phyloP scores from a whole-genome alignment of 495 filamentous ascomycete species.

The Aspergillus biplanus region DNA sequence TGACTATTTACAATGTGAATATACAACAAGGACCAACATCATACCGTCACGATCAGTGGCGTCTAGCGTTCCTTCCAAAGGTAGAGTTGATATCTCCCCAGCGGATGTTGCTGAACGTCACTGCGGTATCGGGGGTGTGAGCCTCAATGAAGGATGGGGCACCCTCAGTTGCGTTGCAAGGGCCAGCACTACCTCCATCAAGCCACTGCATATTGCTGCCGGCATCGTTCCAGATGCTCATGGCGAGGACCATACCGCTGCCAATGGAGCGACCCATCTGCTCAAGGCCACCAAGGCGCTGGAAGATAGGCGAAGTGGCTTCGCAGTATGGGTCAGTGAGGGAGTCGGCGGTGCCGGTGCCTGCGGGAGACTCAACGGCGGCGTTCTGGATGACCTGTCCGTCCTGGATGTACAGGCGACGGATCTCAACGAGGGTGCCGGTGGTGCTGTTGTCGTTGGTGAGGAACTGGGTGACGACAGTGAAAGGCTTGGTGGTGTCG shows the following conservation, averaged over 20 bases:
- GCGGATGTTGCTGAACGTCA: slow-evolving; percentile 40
- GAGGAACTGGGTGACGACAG: slow-evolving; percentile 69
- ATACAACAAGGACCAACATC: too few species aligned
- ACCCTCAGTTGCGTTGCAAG: slow-evolving; percentile 55
- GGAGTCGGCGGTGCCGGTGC: slow-evolving; percentile 25
- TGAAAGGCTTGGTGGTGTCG: slow-evolving; percentile 63
- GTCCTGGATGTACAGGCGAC: slow-evolving; percentile 63
- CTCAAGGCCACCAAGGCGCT: slow-evolving; percentile 31
- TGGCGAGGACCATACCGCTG: slow-evolving; percentile 67
- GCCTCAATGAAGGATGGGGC: slow-evolving; percentile 34
- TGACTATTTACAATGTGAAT: too few species aligned
- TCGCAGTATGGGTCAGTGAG: slow-evolving; percentile 34
- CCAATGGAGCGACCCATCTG: slow-evolving; percentile 42
- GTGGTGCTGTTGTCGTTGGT: slow-evolving; percentile 47
- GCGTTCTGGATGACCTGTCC: slow-evolving; percentile 55
- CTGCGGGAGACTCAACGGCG: slow-evolving; percentile 16
- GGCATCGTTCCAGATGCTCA: slow-evolving; percentile 66
- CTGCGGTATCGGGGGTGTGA: slow-evolving; percentile 33
- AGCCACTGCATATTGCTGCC: slow-evolving; percentile 67
- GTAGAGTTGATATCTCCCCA: slow-evolving; percentile 46
- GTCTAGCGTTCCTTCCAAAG: background rate
- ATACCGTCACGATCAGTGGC: too few species aligned
- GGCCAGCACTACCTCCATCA: slow-evolving; percentile 58
- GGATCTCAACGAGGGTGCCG: slow-evolving; percentile 60
- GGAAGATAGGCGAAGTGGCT: slow-evolving; percentile 19